phyloP scores from a whole-genome alignment of 2,329 filamentous ascomycete genomes.

The Thermoascus crustaceus region DNA sequence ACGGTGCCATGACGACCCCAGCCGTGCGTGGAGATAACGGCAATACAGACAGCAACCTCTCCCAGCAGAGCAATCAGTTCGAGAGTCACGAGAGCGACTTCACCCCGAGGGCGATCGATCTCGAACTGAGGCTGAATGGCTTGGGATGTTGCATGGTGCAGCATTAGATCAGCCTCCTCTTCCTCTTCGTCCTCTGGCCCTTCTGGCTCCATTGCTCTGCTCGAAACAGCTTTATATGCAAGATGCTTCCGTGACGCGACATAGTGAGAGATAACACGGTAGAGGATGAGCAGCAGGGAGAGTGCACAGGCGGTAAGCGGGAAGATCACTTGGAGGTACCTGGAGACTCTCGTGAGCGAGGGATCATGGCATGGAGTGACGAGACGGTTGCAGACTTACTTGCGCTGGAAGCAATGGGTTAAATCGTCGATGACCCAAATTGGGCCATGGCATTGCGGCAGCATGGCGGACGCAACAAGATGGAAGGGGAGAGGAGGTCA shows the following conservation, averaged over 20 bases:
- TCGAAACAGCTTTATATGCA: conserved; percentile 47
- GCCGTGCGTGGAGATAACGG: conserved; percentile 53
- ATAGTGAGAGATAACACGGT: conserved; percentile 49
- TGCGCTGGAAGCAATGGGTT: conserved; percentile 52
- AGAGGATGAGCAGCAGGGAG: conserved; percentile 60
- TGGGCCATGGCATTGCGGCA: conserved; percentile 49
- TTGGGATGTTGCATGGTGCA: conserved; percentile 47
- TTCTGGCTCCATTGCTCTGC: conserved; percentile 23
- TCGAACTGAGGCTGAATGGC: conserved; percentile 46
- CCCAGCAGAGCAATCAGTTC: conserved; percentile 69
- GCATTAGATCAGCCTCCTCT: conserved; percentile 47
- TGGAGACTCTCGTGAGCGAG: conserved; percentile 31
- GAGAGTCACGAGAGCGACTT: conserved; percentile 59
- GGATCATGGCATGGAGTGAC: neutral
- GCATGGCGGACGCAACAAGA: conserved; percentile 34
- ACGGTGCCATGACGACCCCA: conserved; percentile 52
- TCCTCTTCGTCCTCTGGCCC: conserved; percentile 45
- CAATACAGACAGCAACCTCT: conserved; percentile 60
- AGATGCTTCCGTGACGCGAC: conserved; percentile 46
- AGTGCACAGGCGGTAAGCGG: conserved; percentile 63
- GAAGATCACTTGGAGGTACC: conserved; percentile 71
- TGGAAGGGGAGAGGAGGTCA: neutral
- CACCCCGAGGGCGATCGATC: conserved; percentile 66
- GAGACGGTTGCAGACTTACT: conserved; percentile 35
- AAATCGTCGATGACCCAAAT: conserved; percentile 57